Evolutionary conservation across 2,329 filamentous ascomycete species (phyloP).

Genomic region (Emergomyces orientalis): DNA sequence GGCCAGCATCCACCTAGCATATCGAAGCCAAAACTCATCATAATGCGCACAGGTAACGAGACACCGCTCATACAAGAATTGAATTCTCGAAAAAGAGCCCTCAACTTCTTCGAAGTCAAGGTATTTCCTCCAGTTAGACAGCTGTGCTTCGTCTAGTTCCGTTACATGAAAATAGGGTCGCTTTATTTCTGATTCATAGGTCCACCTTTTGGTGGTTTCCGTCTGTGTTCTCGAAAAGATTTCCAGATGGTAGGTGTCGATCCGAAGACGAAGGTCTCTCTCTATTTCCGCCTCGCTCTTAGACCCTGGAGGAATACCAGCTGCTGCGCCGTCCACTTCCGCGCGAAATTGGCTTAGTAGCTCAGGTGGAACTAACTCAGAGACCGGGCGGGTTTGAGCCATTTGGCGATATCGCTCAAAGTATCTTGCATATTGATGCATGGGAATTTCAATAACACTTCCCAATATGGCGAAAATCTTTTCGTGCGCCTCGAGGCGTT

Average conservation of each 20-base stretch:
- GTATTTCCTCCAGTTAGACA: slow-evolving; percentile 90
- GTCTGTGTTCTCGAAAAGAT: slow-evolving; percentile 71
- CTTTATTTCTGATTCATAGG: slow-evolving; percentile 89
- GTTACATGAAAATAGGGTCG: slow-evolving; percentile 95
- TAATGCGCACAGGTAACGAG: slow-evolving; percentile 88
- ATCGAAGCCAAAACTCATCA: slow-evolving; percentile 97
- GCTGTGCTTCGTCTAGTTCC: slow-evolving; percentile 73
- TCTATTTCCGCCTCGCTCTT: slow-evolving; percentile 72
- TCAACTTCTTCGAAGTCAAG: slow-evolving; percentile 89
- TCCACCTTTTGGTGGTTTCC: slow-evolving; percentile 89
- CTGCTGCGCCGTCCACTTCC: slow-evolving; percentile 54
- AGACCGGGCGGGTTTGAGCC: slow-evolving; percentile 60
- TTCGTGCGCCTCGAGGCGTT: slow-evolving; percentile 73
- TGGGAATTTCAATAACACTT: slow-evolving; percentile 78
- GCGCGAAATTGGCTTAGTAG: slow-evolving; percentile 58
- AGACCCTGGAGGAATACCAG: slow-evolving; percentile 32
- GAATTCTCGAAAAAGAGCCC: slow-evolving; percentile 62
- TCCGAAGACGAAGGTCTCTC: slow-evolving; percentile 66
- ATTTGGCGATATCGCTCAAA: slow-evolving; percentile 81
- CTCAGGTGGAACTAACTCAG: slow-evolving; percentile 62
- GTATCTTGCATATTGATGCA: slow-evolving; percentile 93
- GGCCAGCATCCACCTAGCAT: slow-evolving; percentile 82
- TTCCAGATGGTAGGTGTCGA: slow-evolving; percentile 73
- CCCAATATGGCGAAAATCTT: slow-evolving; percentile 75
- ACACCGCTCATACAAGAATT: slow-evolving; percentile 88